Conservation (phyloP, 169 alveolate species). For the Plasmodium billcollinsi region DNA sequence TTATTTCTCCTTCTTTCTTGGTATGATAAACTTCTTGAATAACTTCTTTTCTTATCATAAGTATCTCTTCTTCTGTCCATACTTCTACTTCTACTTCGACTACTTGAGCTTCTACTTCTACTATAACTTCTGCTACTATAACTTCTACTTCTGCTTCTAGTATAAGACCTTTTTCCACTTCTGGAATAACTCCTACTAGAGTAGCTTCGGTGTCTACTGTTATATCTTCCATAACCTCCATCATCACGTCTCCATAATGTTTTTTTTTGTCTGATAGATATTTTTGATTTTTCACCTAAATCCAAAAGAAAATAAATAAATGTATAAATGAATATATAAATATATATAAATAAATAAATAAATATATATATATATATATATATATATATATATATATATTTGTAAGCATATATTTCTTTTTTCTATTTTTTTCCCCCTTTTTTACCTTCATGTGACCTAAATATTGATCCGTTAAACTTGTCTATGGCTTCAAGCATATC, state of each 20-base stretch:
- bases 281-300: conserved; percentile 86
- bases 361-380: no score
- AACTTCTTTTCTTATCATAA: conserved; percentile 76
- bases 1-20: conserved; percentile 59
- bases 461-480: conserved; percentile 88
- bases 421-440: conserved; percentile 80
- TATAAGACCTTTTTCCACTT: conserved; percentile 62
- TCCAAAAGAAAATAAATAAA: no score
- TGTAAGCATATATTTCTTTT: not conserved
- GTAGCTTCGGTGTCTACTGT: conserved; percentile 70
- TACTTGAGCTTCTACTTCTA: conserved; percentile 56
- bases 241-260: conserved; percentile 75
- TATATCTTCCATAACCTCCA: conserved; percentile 68
- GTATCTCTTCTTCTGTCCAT: conserved; percentile 79
- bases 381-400: not conserved
- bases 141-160: conserved; percentile 67
- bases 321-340: no score
- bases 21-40: conserved; percentile 67
- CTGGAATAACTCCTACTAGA: conserved; percentile 76
- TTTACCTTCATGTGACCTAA: conserved; percentile 90
- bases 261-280: conserved; percentile 86
- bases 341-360: no score
- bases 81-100: conserved; percentile 76
- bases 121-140: conserved; percentile 47
- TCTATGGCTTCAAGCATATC: conserved; percentile 92